phyloP scores from a whole-genome alignment of 805 yeast genomes.

The Starmerella sirachaensis region DNA sequence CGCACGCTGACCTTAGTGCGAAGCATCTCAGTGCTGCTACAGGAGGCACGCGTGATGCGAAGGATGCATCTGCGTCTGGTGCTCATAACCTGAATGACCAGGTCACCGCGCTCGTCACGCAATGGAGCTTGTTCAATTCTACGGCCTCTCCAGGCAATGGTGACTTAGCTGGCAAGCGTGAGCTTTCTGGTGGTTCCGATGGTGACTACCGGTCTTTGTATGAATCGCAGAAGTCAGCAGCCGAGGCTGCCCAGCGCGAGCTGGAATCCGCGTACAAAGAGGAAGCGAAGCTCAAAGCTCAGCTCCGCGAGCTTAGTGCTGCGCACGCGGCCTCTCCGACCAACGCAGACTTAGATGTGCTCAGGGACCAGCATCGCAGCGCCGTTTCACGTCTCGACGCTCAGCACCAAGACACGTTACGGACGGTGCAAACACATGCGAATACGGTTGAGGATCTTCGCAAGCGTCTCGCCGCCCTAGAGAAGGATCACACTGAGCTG shows the following conservation, averaged over 20 bases:
- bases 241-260: conserved; percentile 25
- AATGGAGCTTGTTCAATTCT: conserved; percentile 15
- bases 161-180: conserved; percentile 5
- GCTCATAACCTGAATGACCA: conserved; percentile 10
- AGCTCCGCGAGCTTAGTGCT: conserved; percentile 21
- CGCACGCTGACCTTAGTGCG: conserved; percentile 20
- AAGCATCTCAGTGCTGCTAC: conserved; percentile 12
- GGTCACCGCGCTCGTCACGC: conserved; percentile 9
- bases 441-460: conserved; percentile 15
- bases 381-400: conserved; percentile 10
- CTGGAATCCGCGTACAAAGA: conserved; percentile 25
- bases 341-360: conserved; percentile 19
- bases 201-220: conserved; percentile 19
- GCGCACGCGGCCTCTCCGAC: conserved; percentile 20
- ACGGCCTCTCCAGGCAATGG: conserved; percentile 6
- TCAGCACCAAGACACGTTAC: conserved; percentile 7
- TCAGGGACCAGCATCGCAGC: conserved; percentile 14
- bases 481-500: conserved; percentile 30
- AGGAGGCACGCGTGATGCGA: background rate
- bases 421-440: conserved; percentile 4
- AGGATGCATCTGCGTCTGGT: conserved; percentile 4
- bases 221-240: conserved; percentile 25
- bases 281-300: conserved; percentile 20
- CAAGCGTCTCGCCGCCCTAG: conserved; percentile 32
- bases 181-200: background rate